Evolutionary conservation across 2,329 filamentous ascomycete genomes (phyloP).

Genomic region (Dactylella cylindrospora): DNA sequence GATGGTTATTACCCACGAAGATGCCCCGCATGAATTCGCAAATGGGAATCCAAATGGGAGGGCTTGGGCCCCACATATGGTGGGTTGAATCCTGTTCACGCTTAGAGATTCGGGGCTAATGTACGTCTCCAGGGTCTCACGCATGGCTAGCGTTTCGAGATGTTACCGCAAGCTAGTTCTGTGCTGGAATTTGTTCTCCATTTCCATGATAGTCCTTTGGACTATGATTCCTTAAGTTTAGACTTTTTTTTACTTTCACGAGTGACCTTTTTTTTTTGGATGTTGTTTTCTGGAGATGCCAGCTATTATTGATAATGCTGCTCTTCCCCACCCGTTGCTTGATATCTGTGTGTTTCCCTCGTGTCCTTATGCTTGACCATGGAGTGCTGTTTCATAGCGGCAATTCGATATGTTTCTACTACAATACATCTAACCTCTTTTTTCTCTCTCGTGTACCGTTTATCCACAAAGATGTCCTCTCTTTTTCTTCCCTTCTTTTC

Average conservation of each 20-base stretch:
- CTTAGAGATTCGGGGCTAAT: constrained; percentile 30
- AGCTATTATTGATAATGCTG: constrained; percentile 45
- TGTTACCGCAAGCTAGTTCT: constrained; percentile 5
- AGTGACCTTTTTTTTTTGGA: constrained; percentile 26
- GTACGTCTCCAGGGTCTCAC: constrained; percentile 34
- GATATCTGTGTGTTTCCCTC: constrained; percentile 1
- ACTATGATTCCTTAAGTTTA: no score
- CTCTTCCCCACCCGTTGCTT: constrained; percentile 8
- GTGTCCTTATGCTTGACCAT: constrained; percentile 11
- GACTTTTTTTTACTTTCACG: constrained; percentile 26
- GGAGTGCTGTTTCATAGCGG: constrained; percentile 44
- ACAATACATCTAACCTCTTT: not conserved
- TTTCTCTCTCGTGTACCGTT: no score
- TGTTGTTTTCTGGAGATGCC: constrained; percentile 16
- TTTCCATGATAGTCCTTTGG: constrained; percentile 7
- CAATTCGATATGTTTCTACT: constrained; percentile 24
- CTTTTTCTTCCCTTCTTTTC: not conserved
- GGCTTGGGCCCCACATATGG: constrained; percentile 41
- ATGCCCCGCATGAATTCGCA: constrained; percentile 17
- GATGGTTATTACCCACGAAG: constrained; percentile 42
- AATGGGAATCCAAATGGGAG: constrained; percentile 41
- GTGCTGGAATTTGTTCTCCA: constrained; percentile 1
- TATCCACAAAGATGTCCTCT: not conserved
- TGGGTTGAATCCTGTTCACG: constrained; percentile 27
- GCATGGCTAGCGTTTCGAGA: constrained; percentile 12